These are phyloP conservation scores for Solanum etuberosum DNA, from an alignment of 257 asterid genomes.

Conservation along the genomic window DNA sequence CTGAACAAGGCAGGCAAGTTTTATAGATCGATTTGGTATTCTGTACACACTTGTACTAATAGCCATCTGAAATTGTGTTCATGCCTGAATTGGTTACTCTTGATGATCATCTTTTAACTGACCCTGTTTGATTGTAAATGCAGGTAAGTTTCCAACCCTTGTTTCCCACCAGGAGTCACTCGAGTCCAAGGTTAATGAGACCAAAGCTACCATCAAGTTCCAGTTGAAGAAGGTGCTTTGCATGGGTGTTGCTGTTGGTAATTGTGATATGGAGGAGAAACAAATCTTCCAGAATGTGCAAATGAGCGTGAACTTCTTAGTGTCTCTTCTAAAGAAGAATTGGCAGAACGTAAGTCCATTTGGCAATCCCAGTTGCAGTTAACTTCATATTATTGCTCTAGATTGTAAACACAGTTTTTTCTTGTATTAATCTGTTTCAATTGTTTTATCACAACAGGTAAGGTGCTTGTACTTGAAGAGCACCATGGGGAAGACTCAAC, in stretches of 20 bases:
- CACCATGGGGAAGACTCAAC: slow-evolving; percentile 16
- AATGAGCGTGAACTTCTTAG: slow-evolving; percentile 10
- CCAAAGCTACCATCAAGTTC: slow-evolving; percentile 7
- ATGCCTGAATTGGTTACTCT: not conserved
- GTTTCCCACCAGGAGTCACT: slow-evolving; percentile 8
- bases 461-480: slow-evolving; percentile 18
- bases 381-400: not conserved
- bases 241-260: not conserved
- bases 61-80: not conserved
- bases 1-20: slow-evolving; percentile 15
- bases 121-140: not conserved
- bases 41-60: not conserved
- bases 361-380: not conserved
- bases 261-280: not conserved
- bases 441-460: slow-evolving; percentile 2
- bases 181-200: slow-evolving; percentile 6
- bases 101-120: not conserved
- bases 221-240: slow-evolving; percentile 1
- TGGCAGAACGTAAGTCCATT: slow-evolving; percentile 10
- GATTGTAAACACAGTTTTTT: not conserved
- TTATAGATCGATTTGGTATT: not conserved
- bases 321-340: slow-evolving; percentile 3
- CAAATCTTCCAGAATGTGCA: slow-evolving; percentile 4
- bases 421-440: not conserved
- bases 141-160: slow-evolving; percentile 12